Evolutionary conservation across 441 rosid genomes (phyloP).

Genomic region (Cnidoscolus chayamansa): DNA sequence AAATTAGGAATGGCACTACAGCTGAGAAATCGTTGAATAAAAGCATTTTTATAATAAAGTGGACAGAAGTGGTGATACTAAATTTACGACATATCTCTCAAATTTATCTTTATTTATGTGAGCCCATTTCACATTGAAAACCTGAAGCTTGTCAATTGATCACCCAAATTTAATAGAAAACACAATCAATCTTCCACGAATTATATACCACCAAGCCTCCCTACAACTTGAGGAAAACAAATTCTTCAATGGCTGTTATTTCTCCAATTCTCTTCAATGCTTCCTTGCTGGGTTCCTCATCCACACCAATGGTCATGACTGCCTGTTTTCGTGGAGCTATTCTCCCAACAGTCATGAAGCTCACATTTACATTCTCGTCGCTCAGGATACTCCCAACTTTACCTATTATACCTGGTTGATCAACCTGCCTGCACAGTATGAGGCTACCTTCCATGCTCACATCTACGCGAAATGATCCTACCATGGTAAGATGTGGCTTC

Average conservation of each 20-base stretch:
- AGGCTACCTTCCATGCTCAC: conserved; percentile 92
- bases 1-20: no score
- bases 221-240: conserved; percentile 78
- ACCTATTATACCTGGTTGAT: conserved; percentile 95
- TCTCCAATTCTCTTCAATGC: conserved; percentile 62
- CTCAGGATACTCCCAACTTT: conserved; percentile 76
- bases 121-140: background rate
- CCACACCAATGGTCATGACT: conserved; percentile 91
- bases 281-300: conserved; percentile 68
- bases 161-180: background rate
- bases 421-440: conserved; percentile 81
- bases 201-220: no score
- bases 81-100: background rate
- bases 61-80: background rate
- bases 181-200: background rate
- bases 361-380: conserved; percentile 74
- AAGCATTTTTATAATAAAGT: no score
- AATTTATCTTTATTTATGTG: no score
- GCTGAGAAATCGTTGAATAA: no score
- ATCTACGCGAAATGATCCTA: conserved; percentile 84
- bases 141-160: background rate
- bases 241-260: conserved; percentile 67
- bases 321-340: conserved; percentile 79
- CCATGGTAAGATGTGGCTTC: conserved; percentile 62
- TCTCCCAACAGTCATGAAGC: conserved; percentile 90